Evolutionary conservation across 2,329 filamentous ascomycete species (phyloP), one percentile per base, ranked within the genome.

Genomic region (Graphiopsis chlorocephala): DNA sequence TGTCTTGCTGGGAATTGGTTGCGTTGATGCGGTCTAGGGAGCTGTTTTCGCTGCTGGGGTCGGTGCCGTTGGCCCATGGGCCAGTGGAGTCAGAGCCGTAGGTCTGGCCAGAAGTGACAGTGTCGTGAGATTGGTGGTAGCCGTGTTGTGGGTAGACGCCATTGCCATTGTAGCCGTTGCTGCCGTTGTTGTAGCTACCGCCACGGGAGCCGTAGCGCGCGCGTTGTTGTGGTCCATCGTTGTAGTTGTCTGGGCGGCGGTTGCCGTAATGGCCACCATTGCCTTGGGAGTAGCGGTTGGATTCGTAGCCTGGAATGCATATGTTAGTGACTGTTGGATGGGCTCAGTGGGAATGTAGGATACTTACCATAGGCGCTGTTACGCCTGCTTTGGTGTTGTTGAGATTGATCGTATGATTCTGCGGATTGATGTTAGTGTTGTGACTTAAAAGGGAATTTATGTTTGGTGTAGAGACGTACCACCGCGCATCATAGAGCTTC

Each of bases 31-130:
- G 64, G 52, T 65, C 68, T 70, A 96, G 86, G 1, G 92, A 96
- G 79, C 92, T 96, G 79, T 96, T 96, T 74, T 97, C 91, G 74
- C 93, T 97, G 79, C 91, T 95, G 80, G 91, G 93, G 74, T 97
- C 93, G 66, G 92, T 96, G 69, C 89, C 89, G 77, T 95, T 93
- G 64, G 88, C 89, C 74, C 86, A 88, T 14, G 88, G 88, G 65
- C 97, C 93, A 61, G 82, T 82, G 62, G 81, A 87, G 68, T 89
- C 87, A 70, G 86, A 90, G 58, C 88, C 90, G 72, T 88, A 91
- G 14, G 91, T 92, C n/a, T 61, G 59, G n/a, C 59, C 59, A 14
- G 59, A 61, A 42, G 90, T 90, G 52, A 96, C 90, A 1, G 92
- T 97, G 76, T 97, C 93, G 77, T 94, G 91, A 1, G 92, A 95